Base-by-base conservation (phyloP, 192 early-diverging fungal genomes). In the Powellomyces hirtus region DNA sequence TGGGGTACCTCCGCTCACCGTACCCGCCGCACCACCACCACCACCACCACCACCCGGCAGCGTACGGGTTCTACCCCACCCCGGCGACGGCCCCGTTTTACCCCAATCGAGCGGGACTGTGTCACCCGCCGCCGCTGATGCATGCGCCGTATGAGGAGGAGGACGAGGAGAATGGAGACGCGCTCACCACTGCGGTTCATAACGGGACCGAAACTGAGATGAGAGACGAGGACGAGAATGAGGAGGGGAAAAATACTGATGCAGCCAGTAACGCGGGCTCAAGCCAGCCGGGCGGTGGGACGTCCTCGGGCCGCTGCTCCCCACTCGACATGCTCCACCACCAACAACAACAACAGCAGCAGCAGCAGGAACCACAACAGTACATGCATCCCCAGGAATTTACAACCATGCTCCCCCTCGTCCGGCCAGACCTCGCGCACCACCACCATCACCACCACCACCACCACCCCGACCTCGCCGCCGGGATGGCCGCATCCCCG, bases 81-180 rank as follows among this genome's bases (percentile, higher is more conserved):
- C n/a, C n/a, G n/a, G n/a, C n/a, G n/a, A n/a, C n/a, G n/a, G n/a
- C n/a, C n/a, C n/a, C n/a, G n/a, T n/a, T n/a, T n/a, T n/a, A n/a
- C n/a, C n/a, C n/a, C n/a, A n/a, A n/a, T n/a, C n/a, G n/a, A n/a
- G n/a, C n/a, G n/a, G n/a, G n/a, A n/a, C 40, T 42, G 10, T 42
- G 40, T 18, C 59, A 60, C 2, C 31, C 24, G 34, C 46, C 46
- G 26, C 62, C 62, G 18, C 35, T 64, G 22, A 64, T 64, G 62
- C 62, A 64, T 51, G 38, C 62, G 14, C 38, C 62, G 13, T 64
- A 50, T 22, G 59, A n/a, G 13, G 59, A 20, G 26, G 59, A 50
- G 44, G 31, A 24, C 35, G 30, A 64, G 62, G 26, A 24, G 45
- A 22, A 31, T 27, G 16, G 10, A 26, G 62, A 64, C 49, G 24